Base-by-base conservation (phyloP, 163 green algal genomes). In the Chlorella variabilis region DNA sequence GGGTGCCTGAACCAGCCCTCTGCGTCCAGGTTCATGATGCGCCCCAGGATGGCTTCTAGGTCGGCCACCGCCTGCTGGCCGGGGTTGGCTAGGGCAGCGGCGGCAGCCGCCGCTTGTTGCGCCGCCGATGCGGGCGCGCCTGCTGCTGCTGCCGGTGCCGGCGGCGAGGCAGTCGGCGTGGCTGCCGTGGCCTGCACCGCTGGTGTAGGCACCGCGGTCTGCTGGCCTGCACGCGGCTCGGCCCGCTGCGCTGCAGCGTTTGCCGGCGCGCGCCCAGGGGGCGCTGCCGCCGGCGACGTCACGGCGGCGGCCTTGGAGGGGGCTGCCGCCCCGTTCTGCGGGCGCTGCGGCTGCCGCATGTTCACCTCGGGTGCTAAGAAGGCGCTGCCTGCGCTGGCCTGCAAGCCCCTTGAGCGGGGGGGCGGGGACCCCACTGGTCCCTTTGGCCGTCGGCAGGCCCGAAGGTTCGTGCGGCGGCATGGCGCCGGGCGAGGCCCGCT, bases 1-100 rank as follows among this genome's bases (percentile, higher is more conserved):
- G 92, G 93, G 18, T 85, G 54, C 48, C 91, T 63, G 77, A 97
- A 97, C 76, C 91, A 94, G 62, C 90, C 83, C 61, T 93, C 88
- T 31, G 71, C 77, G 76, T 95, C 88, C 29, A 91, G 66, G 17
- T 41, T 27, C 39, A 56, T 71, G 7, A 89, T 34, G 8, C 81
- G 77, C 2, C 9, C 39, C 7, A 86, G 20, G 0, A 89, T 70
- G 17, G 36, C 54, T 15, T 82, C 54, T 34, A 89, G 31, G 20
- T 83, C 39, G 7, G 41, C 58, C 23, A 25, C 17, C 1, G 76
- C 76, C 25, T 61, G 42, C 33, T 45, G 62, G 15, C n/a, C 61
- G 20, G 61, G 49, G 41, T 21, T 54, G 36, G 42, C 13, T 18
- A n/a, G n/a, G 18, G 34, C 36, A 29, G 25, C 58, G 29, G 11